Evolutionary conservation across 2,329 filamentous ascomycete species (phyloP).

Genomic region (Colletotrichum horii): DNA sequence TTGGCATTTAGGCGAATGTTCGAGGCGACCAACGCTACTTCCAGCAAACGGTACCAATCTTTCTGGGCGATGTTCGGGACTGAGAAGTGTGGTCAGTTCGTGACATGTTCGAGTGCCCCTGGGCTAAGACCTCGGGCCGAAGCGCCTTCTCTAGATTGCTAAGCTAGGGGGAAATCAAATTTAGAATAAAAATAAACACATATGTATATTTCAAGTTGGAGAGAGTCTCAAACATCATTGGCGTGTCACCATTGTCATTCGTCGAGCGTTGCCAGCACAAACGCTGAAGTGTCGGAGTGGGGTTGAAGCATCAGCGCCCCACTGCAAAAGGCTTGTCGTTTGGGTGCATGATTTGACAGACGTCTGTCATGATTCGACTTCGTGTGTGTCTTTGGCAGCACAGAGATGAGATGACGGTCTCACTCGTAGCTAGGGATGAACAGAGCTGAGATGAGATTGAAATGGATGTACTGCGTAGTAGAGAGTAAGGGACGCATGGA

Average conservation of each 20-base stretch:
- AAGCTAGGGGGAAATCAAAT: neutral
- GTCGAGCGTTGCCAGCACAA: neutral
- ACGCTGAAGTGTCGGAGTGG: neutral
- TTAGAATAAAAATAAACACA: fast-evolving
- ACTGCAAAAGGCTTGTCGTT: neutral
- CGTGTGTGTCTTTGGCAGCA: neutral
- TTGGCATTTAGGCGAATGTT: neutral
- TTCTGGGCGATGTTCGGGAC: neutral
- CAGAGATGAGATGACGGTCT: neutral
- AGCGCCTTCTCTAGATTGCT: neutral
- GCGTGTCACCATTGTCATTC: neutral
- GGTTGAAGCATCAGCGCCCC: neutral
- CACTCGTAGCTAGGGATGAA: neutral
- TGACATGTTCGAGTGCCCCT: neutral
- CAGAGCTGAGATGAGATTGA: neutral
- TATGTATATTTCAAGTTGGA: neutral
- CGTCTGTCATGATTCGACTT: neutral
- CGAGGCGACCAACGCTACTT: neutral
- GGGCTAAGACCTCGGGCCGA: neutral
- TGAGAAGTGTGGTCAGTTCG: neutral
- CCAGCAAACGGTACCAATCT: neutral
- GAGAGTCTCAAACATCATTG: neutral
- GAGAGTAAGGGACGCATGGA: neutral
- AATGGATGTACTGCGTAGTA: neutral
- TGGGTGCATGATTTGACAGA: neutral